A percentile compares a stretch with the other conserved stretches of the same genome.
phyloP scores from a whole-genome alignment of 2,329 filamentous ascomycete species.

The Harringtonia lauricola region DNA sequence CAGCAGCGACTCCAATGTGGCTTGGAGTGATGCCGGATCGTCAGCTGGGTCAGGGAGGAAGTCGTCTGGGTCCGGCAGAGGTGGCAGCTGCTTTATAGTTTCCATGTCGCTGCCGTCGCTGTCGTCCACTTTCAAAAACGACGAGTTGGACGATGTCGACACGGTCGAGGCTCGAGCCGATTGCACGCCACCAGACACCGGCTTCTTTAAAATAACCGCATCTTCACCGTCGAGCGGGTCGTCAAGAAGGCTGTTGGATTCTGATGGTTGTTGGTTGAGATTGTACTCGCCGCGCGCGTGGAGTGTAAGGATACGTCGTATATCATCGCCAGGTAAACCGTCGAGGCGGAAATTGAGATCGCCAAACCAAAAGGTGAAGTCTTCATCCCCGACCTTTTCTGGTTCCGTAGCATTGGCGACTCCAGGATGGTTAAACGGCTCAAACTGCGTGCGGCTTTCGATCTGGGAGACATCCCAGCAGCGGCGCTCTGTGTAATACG shows the following conservation, averaged over 20 bases:
- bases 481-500: constrained; percentile 64
- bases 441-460: constrained; percentile 62
- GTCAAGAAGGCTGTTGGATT: constrained; percentile 13
- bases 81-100: constrained; percentile 19
- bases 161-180: neutral
- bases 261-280: constrained; percentile 26
- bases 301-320: constrained; percentile 70
- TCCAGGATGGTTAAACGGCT: constrained; percentile 53
- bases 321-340: constrained; percentile 80
- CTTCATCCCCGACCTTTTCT: constrained; percentile 73
- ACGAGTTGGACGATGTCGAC: constrained; percentile 17
- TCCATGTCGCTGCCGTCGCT: constrained; percentile 19
- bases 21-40: constrained; percentile 78
- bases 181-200: constrained; percentile 32
- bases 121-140: constrained; percentile 13
- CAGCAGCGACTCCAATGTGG: constrained; percentile 75
- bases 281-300: constrained; percentile 74
- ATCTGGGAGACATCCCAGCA: constrained; percentile 88
- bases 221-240: constrained; percentile 33
- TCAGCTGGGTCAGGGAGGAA: constrained; percentile 56
- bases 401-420: constrained; percentile 49
- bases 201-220: constrained; percentile 34
- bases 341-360: constrained; percentile 92
- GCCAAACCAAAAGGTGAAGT: constrained; percentile 93
- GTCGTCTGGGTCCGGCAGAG: constrained; percentile 52